phyloP scores from a whole-genome alignment of 1,284 basidiomycete genomes.

The Tilletia walkeri region DNA sequence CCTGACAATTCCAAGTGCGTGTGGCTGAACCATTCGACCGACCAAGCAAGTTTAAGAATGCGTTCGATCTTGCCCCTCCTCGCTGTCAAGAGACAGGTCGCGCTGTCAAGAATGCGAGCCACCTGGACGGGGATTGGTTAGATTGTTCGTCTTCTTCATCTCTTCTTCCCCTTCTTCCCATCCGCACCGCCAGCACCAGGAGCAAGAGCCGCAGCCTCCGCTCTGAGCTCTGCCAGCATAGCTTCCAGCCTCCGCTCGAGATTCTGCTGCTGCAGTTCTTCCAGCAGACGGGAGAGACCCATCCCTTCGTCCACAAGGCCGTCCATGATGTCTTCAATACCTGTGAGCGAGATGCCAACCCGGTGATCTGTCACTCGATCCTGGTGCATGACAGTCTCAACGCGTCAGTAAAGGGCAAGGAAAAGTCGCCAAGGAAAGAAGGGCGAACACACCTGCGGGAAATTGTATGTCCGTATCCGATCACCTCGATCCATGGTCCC shows the following conservation, averaged over 20 bases:
- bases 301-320: constrained; percentile 37
- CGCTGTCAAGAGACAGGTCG: no score
- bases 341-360: constrained; percentile 43
- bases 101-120: no score
- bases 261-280: constrained; percentile 31
- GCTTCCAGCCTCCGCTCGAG: constrained; percentile 33
- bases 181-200: constrained; percentile 19
- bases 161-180: background rate
- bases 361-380: constrained; percentile 54
- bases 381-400: constrained; percentile 2
- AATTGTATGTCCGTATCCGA: constrained; percentile 53
- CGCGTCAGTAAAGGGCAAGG: background rate
- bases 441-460: constrained; percentile 37
- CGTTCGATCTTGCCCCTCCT: no score
- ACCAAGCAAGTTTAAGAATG: no score
- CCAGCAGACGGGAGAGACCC: constrained; percentile 41
- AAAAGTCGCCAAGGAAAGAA: no score
- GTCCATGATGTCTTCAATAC: constrained; percentile 48
- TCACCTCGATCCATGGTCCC: constrained; percentile 51
- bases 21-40: no score
- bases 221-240: constrained; percentile 26
- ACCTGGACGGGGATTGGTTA: no score
- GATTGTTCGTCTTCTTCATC: background rate
- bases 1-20: no score
- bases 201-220: background rate